These are phyloP conservation scores for Colletotrichum truncatum DNA, from an alignment of 2,329 filamentous ascomycete species.

Conservation along the genomic window DNA sequence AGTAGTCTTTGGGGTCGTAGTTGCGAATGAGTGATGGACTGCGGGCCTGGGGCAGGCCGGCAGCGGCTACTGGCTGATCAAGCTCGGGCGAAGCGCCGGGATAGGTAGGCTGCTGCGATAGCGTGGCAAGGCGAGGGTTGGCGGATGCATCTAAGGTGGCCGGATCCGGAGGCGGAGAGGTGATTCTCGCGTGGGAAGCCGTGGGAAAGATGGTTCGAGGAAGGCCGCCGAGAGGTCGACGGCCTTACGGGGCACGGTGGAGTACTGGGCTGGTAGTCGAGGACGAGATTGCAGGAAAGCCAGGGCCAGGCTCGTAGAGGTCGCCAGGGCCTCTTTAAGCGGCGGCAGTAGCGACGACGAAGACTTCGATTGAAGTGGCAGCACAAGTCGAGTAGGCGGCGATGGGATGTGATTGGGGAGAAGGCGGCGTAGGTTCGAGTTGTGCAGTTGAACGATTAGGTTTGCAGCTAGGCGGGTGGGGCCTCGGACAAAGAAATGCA, in stretches of 20 bases:
- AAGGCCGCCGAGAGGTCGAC: slow-evolving; percentile 57
- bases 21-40: slow-evolving; percentile 21
- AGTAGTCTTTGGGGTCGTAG: slow-evolving; percentile 32
- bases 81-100: slow-evolving; percentile 35
- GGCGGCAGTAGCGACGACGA: not conserved
- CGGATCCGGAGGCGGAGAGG: slow-evolving; percentile 31
- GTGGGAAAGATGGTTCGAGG: slow-evolving; percentile 50
- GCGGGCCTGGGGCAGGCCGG: slow-evolving; percentile 28
- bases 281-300: slow-evolving; percentile 23
- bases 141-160: slow-evolving; percentile 41
- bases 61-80: slow-evolving; percentile 25
- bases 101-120: slow-evolving; percentile 43
- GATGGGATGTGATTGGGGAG: not conserved
- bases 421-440: slow-evolving; percentile 5
- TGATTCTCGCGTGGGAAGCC: slow-evolving; percentile 52
- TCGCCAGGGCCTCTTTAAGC: slow-evolving; percentile 28
- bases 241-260: slow-evolving; percentile 46
- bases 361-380: not conserved
- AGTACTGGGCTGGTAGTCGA: slow-evolving; percentile 17
- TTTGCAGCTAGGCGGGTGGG: slow-evolving; percentile 24
- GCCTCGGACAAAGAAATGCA: slow-evolving; percentile 26
- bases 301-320: slow-evolving; percentile 19
- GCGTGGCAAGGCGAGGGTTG: slow-evolving; percentile 39
- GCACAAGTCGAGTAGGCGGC: not conserved
- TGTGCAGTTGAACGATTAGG: slow-evolving; percentile 18